These are phyloP conservation scores for Russula compacta DNA, from an alignment of 768 basidiomycete genomes.

Conservation along the genomic window DNA sequence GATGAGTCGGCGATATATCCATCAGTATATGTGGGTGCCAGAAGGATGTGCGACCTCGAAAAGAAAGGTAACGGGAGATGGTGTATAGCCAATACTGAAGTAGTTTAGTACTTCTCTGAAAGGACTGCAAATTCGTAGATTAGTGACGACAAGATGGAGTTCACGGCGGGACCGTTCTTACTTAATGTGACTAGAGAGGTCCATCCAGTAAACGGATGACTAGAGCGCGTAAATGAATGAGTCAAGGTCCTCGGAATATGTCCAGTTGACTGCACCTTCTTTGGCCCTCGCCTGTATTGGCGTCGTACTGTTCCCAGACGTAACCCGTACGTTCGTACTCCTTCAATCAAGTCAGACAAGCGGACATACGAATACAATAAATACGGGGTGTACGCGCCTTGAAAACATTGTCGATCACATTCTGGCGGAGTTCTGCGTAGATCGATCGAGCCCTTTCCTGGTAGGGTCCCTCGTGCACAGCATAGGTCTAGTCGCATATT, in stretches of 20 bases:
- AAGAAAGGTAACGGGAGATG: neutral
- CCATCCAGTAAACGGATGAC: constrained; percentile 97
- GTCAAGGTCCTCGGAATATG: neutral
- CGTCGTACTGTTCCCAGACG: constrained; percentile 96
- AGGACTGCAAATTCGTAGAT: constrained; percentile 37
- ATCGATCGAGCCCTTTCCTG: constrained; percentile 66
- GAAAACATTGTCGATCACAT: constrained; percentile 78
- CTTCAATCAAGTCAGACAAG: constrained; percentile 31
- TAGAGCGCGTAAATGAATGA: constrained; percentile 26
- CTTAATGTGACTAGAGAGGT: constrained; percentile 83
- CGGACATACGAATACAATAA: neutral
- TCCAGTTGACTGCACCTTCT: constrained; percentile 50
- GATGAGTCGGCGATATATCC: neutral
- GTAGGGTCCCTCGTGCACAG: constrained; percentile 69
- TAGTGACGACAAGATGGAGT: constrained; percentile 4
- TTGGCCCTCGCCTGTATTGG: constrained; percentile 70
- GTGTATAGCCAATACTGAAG: neutral
- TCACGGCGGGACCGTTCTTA: constrained; percentile 36
- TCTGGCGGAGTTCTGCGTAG: constrained; percentile 70
- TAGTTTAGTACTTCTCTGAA: constrained; percentile 53
- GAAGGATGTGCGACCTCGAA: neutral
- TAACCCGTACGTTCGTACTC: constrained; percentile 91
- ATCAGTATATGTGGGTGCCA: neutral
- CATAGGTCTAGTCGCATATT: constrained; percentile 54
- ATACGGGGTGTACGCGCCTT: constrained; percentile 33